phyloP scores from a whole-genome alignment of 2,329 filamentous ascomycete genomes.

The Alternaria solani region DNA sequence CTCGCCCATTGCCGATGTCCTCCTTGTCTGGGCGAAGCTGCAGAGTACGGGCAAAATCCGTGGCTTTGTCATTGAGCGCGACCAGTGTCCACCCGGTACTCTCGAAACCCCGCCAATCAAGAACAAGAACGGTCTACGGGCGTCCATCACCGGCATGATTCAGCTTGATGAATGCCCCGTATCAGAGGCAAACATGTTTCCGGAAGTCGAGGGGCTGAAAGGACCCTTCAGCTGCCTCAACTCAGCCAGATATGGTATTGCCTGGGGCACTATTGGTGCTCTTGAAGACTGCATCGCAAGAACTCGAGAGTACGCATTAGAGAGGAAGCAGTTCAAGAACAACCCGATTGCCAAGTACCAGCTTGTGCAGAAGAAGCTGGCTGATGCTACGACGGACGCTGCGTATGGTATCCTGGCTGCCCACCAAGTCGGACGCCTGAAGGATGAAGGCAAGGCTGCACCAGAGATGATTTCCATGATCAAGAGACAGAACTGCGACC shows the following conservation, averaged over 20 bases:
- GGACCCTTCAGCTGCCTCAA: slow-evolving; percentile 96
- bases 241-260: slow-evolving; percentile 90
- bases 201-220: slow-evolving; percentile 81
- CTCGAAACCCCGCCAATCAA: slow-evolving; percentile 91
- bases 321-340: slow-evolving; percentile 93
- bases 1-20: slow-evolving; percentile 84
- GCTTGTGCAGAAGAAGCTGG: slow-evolving; percentile 96
- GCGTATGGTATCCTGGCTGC: slow-evolving; percentile 90
- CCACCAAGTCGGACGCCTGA: slow-evolving; percentile 88
- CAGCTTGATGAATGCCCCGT: slow-evolving; percentile 92
- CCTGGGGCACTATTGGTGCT: slow-evolving; percentile 91
- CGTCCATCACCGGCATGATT: slow-evolving; percentile 97
- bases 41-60: slow-evolving; percentile 92
- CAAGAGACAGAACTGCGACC: slow-evolving; percentile 97
- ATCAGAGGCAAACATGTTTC: slow-evolving; percentile 91
- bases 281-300: slow-evolving; percentile 89
- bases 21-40: slow-evolving; percentile 92
- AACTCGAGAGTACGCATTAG: slow-evolving; percentile 85
- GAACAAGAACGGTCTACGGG: slow-evolving; percentile 92
- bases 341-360: slow-evolving; percentile 97
- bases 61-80: slow-evolving; percentile 88
- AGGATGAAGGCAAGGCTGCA: slow-evolving; percentile 85
- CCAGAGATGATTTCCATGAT: slow-evolving; percentile 98
- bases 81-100: slow-evolving; percentile 83
- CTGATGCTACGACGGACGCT: slow-evolving; percentile 89